Percentiles rank a stretch among this genome's conserved stretches.
phyloP scores from a whole-genome alignment of 768 basidiomycete species.

The Dendrothele bispora region DNA sequence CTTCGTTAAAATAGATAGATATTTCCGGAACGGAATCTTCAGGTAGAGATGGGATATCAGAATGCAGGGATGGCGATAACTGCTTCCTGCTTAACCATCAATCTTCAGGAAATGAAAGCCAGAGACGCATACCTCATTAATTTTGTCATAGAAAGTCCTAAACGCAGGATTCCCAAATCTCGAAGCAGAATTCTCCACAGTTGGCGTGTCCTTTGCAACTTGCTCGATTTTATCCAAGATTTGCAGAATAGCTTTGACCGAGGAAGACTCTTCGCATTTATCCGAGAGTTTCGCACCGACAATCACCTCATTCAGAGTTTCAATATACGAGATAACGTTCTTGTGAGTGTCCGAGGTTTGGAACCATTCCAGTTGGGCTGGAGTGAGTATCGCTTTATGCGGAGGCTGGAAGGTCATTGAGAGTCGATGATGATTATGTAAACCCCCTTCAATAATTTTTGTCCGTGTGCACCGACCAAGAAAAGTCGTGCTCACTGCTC shows the following conservation, averaged over 20 bases:
- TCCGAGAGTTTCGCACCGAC: slow-evolving; percentile 77
- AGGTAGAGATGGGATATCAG: slow-evolving; percentile 55
- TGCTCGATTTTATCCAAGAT: slow-evolving; percentile 68
- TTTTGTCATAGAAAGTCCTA: slow-evolving; percentile 83
- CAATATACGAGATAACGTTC: slow-evolving; percentile 68
- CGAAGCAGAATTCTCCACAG: slow-evolving; percentile 87
- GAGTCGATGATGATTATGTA: not conserved
- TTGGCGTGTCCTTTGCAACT: slow-evolving; percentile 70
- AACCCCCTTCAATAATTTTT: not conserved
- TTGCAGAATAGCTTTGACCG: slow-evolving; percentile 56
- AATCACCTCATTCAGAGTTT: slow-evolving; percentile 72
- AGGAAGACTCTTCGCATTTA: slow-evolving; percentile 51
- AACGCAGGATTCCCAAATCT: slow-evolving; percentile 99
- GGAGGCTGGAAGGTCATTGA: slow-evolving; percentile 46
- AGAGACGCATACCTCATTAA: slow-evolving; percentile 61
- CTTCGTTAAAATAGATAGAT: slow-evolving; percentile 76
- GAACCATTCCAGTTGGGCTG: slow-evolving; percentile 80
- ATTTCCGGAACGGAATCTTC: slow-evolving; percentile 64
- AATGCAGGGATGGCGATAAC: slow-evolving; percentile 60
- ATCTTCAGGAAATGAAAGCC: not conserved
- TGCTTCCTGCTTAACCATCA: slow-evolving; percentile 20
- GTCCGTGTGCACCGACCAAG: not conserved
- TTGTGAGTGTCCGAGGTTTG: slow-evolving; percentile 70
- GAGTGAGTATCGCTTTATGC: slow-evolving; percentile 73
- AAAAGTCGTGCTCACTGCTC: slow-evolving; percentile 3